phyloP scores from a whole-genome alignment of 1,284 basidiomycete genomes.

The Neolentinus lepideus region DNA sequence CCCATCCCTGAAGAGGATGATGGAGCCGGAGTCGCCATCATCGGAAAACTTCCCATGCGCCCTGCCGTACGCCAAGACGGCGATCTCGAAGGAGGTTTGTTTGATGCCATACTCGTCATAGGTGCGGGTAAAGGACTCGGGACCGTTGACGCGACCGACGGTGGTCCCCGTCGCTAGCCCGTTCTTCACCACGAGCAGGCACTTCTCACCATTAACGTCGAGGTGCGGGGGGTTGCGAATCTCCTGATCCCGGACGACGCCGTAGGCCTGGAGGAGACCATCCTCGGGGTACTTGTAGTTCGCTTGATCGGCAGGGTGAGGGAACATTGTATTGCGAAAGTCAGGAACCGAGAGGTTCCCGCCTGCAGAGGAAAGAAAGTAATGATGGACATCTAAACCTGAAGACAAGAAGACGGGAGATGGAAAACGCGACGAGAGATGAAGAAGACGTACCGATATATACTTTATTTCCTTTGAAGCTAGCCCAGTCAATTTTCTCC shows the following conservation, averaged over 20 bases:
- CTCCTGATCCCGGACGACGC: constrained; percentile 14
- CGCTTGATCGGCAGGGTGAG: constrained; percentile 16
- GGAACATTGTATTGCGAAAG: constrained; percentile 20
- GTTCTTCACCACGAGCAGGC: constrained; percentile 22
- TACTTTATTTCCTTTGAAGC: constrained; percentile 27
- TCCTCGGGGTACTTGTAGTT: constrained; percentile 18
- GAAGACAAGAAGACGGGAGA: constrained; percentile 10
- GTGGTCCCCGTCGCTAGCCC: constrained; percentile 21
- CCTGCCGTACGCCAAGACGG: neutral
- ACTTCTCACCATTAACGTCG: constrained; percentile 15
- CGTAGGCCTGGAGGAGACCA: constrained; percentile 19
- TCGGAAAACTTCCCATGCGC: neutral
- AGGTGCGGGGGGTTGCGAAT: constrained; percentile 17
- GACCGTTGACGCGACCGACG: constrained; percentile 19
- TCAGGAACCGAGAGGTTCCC: constrained; percentile 18
- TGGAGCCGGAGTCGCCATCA: constrained; percentile 19
- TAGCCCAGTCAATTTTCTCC: constrained; percentile 19
- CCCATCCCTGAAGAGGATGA: constrained; percentile 17
- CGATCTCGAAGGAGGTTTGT: neutral
- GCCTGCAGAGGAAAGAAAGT: constrained; percentile 13
- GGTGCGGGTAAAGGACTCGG: constrained; percentile 18
- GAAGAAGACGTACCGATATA: constrained; percentile 21
- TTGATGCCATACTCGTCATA: constrained; percentile 12
- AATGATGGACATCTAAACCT: constrained; percentile 12
- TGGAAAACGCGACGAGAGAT: constrained; percentile 14